Conservation (phyloP, 108 stramenopile genomes). For the Epipyxis sp. region DNA sequence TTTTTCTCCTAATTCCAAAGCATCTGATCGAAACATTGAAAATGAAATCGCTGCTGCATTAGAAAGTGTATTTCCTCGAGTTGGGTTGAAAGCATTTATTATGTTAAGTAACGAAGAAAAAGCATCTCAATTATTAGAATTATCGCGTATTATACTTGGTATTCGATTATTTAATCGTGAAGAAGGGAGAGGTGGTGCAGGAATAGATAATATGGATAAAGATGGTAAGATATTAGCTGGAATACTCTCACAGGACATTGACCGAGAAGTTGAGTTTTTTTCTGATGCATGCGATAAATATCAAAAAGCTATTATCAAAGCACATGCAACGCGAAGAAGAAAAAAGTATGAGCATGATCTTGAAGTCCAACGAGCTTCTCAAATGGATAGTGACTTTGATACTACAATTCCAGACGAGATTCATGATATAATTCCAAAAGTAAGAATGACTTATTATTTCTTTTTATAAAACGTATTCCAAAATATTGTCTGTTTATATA, state of each 20-base stretch:
- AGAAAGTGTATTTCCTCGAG: conserved; percentile 61
- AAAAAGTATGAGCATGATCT: too few species aligned
- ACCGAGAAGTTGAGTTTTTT: conserved; percentile 18
- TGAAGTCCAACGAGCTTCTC: too few species aligned
- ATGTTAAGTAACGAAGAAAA: conserved; percentile 52
- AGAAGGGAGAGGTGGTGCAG: conserved; percentile 56
- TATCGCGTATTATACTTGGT: conserved; percentile 56
- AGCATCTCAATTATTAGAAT: conserved; percentile 53
- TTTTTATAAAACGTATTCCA: too few species aligned
- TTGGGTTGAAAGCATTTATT: conserved; percentile 61
- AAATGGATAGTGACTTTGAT: too few species aligned
- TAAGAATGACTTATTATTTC: too few species aligned
- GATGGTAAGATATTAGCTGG: conserved; percentile 34
- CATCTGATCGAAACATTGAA: conserved; percentile 37
- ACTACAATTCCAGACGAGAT: too few species aligned
- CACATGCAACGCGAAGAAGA: neutral
- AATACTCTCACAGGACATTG: conserved; percentile 37
- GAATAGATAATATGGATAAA: conserved; percentile 45
- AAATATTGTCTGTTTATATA: too few species aligned
- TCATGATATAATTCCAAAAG: too few species aligned
- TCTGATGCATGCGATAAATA: conserved; percentile 40
- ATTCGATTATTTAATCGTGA: conserved; percentile 64
- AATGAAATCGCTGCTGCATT: conserved; percentile 61
- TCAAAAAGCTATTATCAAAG: conserved; percentile 49
- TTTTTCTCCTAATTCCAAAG: conserved; percentile 16